These are phyloP conservation scores for Croton setiger DNA, from an alignment of 441 rosid species.

Conservation along the genomic window DNA sequence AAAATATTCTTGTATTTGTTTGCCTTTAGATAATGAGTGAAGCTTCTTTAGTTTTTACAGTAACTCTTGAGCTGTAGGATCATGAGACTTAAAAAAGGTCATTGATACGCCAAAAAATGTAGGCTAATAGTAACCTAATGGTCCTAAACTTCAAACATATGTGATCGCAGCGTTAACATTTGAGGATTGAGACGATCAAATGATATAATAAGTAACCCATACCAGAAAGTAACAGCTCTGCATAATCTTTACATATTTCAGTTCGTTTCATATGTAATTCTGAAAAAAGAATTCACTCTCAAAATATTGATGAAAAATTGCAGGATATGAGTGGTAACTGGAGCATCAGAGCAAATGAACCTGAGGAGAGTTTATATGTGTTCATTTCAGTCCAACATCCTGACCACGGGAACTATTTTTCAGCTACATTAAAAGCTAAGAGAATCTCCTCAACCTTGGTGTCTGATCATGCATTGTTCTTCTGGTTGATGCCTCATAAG, in stretches of 20 bases:
- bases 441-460: constrained; percentile 31
- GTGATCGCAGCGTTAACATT: neutral
- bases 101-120: neutral
- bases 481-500: constrained; percentile 98
- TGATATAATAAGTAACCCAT: constrained; percentile 3
- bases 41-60: neutral
- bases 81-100: neutral
- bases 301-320: constrained; percentile 15
- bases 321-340: constrained; percentile 93
- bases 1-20: neutral
- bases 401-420: constrained; percentile 70
- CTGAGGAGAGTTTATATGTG: constrained; percentile 58
- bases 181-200: neutral
- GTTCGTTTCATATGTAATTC: neutral
- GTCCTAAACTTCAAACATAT: neutral
- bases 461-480: constrained; percentile 53
- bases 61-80: neutral
- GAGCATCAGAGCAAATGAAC: constrained; percentile 63
- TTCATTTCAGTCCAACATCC: constrained; percentile 69
- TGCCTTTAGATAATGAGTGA: neutral
- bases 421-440: constrained; percentile 65
- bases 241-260: neutral
- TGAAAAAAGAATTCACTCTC: neutral
- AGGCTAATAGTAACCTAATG: neutral
- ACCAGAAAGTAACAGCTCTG: neutral